phyloP scores from a whole-genome alignment of 2,329 filamentous ascomycete species.

The Thielaviopsis euricoi region DNA sequence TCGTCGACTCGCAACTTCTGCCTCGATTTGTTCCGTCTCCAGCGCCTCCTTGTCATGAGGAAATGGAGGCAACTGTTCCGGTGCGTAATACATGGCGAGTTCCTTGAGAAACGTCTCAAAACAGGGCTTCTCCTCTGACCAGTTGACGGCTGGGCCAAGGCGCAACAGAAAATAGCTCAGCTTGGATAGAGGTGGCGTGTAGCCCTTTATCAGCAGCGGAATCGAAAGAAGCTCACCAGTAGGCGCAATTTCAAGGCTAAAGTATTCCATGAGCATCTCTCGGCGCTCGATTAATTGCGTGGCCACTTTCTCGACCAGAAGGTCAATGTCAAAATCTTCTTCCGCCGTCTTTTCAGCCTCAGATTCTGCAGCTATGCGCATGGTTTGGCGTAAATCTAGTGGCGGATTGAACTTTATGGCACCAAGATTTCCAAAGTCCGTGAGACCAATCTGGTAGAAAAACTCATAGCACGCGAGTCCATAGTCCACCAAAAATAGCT shows the following conservation, averaged over 20 bases:
- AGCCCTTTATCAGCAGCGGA: constrained; percentile 76
- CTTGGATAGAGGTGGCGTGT: constrained; percentile 72
- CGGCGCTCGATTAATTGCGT: constrained; percentile 55
- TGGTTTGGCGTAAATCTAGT: constrained; percentile 51
- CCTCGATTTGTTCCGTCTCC: constrained; percentile 26
- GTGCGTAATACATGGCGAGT: constrained; percentile 77
- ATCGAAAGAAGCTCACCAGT: constrained; percentile 63
- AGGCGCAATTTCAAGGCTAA: constrained; percentile 66
- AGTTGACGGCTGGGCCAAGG: constrained; percentile 76
- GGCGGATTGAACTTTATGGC: constrained; percentile 63
- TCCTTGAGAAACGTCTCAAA: constrained; percentile 77
- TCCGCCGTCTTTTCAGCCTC: constrained; percentile 37
- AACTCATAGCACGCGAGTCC: constrained; percentile 74
- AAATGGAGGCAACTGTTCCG: constrained; percentile 56
- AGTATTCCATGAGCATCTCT: constrained; percentile 87
- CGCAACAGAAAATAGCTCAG: constrained; percentile 76
- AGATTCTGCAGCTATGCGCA: constrained; percentile 55
- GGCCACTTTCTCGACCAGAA: constrained; percentile 48
- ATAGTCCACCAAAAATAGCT: constrained; percentile 85
- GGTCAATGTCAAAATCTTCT: constrained; percentile 46
- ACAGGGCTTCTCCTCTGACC: constrained; percentile 69
- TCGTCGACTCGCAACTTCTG: constrained; percentile 41
- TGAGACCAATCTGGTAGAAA: constrained; percentile 89
- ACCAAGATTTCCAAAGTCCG: constrained; percentile 92
- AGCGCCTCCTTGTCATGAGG: constrained; percentile 19